phyloP scores from a whole-genome alignment of 768 basidiomycete species.

The Trametes meyenii region DNA sequence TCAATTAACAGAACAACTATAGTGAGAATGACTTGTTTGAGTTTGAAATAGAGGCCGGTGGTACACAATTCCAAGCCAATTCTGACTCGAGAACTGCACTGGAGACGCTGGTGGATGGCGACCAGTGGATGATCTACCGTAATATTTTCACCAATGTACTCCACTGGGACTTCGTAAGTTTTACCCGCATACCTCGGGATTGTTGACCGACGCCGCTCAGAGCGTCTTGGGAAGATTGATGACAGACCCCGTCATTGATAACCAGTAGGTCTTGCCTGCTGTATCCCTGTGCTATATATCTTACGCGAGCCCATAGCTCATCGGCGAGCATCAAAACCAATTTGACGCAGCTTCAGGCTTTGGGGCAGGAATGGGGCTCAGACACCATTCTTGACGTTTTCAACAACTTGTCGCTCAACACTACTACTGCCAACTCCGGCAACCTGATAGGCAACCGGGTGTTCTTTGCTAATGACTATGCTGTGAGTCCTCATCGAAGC shows the following conservation, averaged over 20 bases:
- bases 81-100: slow-evolving; percentile 45
- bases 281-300: background rate
- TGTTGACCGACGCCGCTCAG: slow-evolving; percentile 34
- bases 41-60: slow-evolving; percentile 60
- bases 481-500: slow-evolving; percentile 41
- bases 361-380: slow-evolving; percentile 57
- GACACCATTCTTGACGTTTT: slow-evolving; percentile 43
- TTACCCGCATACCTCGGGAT: background rate
- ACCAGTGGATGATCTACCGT: slow-evolving; percentile 66
- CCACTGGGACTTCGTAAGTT: slow-evolving; percentile 71
- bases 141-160: slow-evolving; percentile 55
- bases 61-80: slow-evolving; percentile 52
- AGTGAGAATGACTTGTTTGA: slow-evolving; percentile 61
- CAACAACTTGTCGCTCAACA: slow-evolving; percentile 40
- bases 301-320: slow-evolving; percentile 42
- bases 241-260: slow-evolving; percentile 54
- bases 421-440: slow-evolving; percentile 57
- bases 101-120: slow-evolving; percentile 52
- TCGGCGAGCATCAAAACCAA: slow-evolving; percentile 57
- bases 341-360: slow-evolving; percentile 49
- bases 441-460: slow-evolving; percentile 56
- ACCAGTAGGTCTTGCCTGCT: slow-evolving; percentile 35
- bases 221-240: slow-evolving; percentile 65
- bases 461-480: slow-evolving; percentile 69
- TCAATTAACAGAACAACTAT: background rate